These are phyloP conservation scores for Oxytropis ochrocephala DNA, from an alignment of 306 rosid species.

Conservation along the genomic window DNA sequence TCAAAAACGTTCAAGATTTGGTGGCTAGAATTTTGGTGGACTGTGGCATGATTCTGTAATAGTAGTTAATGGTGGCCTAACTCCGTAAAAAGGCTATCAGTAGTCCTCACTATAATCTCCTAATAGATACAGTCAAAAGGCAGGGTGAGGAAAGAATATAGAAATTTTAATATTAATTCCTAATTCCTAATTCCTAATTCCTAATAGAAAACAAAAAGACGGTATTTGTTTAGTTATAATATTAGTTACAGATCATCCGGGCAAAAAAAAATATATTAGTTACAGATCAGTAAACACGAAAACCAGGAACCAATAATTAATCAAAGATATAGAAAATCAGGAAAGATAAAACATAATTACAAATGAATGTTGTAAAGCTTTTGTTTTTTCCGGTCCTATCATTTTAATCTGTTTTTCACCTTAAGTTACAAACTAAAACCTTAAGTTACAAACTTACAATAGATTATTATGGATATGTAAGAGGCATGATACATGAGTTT, in stretches of 20 bases:
- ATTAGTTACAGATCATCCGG: too few relatives aligned
- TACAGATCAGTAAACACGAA: not conserved
- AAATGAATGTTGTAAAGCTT: not conserved
- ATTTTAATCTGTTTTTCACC: not conserved
- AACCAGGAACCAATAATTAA: not conserved
- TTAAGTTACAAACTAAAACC: not conserved
- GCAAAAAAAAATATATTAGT: too few relatives aligned
- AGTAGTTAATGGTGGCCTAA: too few relatives aligned
- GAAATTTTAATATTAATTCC: too few relatives aligned
- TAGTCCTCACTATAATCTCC: too few relatives aligned
- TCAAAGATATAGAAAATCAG: not conserved
- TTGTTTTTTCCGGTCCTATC: not conserved
- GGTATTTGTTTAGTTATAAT: not conserved
- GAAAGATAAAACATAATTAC: not conserved
- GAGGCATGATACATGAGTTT: slow-evolving; percentile 8
- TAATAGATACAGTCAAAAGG: too few relatives aligned
- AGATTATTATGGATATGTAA: not conserved
- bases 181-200: too few relatives aligned
- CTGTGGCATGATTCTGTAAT: too few relatives aligned
- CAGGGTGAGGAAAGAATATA: too few relatives aligned
- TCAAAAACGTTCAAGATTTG: too few relatives aligned
- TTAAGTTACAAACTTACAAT: slow-evolving; percentile 3
- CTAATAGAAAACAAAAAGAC: not conserved
- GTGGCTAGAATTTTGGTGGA: too few relatives aligned
- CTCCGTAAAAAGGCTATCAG: too few relatives aligned